phyloP scores from a whole-genome alignment of 139 green algal genomes.

The Pseudopediastrum boryanum region DNA sequence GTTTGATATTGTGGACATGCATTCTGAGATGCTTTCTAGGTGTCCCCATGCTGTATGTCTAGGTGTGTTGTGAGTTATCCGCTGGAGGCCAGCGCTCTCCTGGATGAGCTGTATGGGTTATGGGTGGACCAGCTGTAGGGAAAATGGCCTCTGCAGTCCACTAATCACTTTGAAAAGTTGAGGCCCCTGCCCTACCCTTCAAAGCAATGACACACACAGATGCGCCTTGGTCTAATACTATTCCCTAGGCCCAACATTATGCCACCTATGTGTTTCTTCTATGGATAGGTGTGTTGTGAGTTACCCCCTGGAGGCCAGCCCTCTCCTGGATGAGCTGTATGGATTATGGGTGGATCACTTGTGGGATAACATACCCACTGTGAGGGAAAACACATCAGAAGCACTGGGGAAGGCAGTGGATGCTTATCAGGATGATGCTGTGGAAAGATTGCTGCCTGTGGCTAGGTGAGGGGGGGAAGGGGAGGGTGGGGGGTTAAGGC shows the following conservation, averaged over 20 bases:
- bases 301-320: constrained; percentile 61
- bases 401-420: constrained; percentile 63
- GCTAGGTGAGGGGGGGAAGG: constrained; percentile 24
- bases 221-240: too few species aligned
- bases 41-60: too few species aligned
- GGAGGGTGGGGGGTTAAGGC: not conserved
- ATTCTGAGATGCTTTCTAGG: too few species aligned
- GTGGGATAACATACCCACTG: constrained; percentile 89
- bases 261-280: too few species aligned
- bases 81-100: constrained; percentile 46
- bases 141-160: too few species aligned
- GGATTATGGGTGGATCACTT: constrained; percentile 85
- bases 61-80: constrained; percentile 71
- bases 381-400: constrained; percentile 76
- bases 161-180: too few species aligned
- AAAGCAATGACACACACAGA: not conserved
- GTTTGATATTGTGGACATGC: too few species aligned
- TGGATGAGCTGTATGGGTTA: constrained; percentile 71
- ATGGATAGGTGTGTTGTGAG: constrained; percentile 59
- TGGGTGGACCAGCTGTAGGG: constrained; percentile 89
- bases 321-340: constrained; percentile 67
- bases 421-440: constrained; percentile 59
- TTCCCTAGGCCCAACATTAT: too few species aligned
- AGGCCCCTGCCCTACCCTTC: not conserved
- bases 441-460: constrained; percentile 43